phyloP scores from a whole-genome alignment of 495 filamentous ascomycete species.

The Penicillium pulvis region DNA sequence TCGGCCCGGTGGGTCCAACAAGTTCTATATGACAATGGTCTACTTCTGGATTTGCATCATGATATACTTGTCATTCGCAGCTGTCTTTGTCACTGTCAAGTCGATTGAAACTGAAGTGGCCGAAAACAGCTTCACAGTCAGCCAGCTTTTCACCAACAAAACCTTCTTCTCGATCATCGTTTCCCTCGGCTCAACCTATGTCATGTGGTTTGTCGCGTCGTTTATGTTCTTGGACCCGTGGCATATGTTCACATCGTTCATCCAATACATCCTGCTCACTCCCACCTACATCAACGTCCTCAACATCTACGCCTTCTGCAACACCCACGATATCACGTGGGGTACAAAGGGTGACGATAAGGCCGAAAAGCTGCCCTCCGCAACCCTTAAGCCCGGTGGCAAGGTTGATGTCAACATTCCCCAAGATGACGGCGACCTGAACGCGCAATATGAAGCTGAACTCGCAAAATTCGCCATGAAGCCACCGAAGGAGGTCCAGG shows the following conservation, averaged over 20 bases:
- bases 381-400: conserved; percentile 83
- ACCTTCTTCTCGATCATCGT: conserved; percentile 94
- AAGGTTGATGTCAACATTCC: conserved; percentile 94
- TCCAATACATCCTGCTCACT: conserved; percentile 95
- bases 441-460: conserved; percentile 92
- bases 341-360: conserved; percentile 96
- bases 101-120: conserved; percentile 71
- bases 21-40: conserved; percentile 94
- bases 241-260: conserved; percentile 97
- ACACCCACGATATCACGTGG: conserved; percentile 97
- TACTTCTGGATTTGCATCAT: conserved; percentile 97
- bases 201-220: conserved; percentile 90
- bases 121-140: conserved; percentile 59
- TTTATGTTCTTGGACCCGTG: conserved; percentile 98
- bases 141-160: conserved; percentile 77
- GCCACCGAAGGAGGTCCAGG: conserved; percentile 64
- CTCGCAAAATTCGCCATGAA: conserved; percentile 72
- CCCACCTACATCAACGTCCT: conserved; percentile 96
- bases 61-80: conserved; percentile 91
- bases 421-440: conserved; percentile 80
- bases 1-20: conserved; percentile 89
- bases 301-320: conserved; percentile 98
- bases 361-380: conserved; percentile 76
- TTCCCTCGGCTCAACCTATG: conserved; percentile 86
- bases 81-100: conserved; percentile 89